Evolutionary conservation across 306 rosid species (phyloP), one percentile per base, ranked within the genome.

Genomic region (Gleditsia sinensis): DNA sequence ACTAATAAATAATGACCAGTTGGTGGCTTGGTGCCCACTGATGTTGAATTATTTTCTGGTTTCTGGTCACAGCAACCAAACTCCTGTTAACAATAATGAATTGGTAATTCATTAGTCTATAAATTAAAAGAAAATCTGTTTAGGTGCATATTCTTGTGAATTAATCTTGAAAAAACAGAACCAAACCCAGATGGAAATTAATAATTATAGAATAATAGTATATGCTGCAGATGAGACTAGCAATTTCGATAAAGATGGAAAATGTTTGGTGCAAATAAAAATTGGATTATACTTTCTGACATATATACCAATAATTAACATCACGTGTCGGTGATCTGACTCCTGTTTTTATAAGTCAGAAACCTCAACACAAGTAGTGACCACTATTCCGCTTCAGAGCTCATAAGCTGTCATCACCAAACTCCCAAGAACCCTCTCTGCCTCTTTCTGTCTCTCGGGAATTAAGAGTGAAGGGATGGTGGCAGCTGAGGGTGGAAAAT

Each of bases 271-370:
- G n/a, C n/a, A n/a, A n/a, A n/a, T n/a, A n/a, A n/a, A n/a, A n/a
- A n/a, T n/a, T n/a, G n/a, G n/a, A n/a, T n/a, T n/a, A n/a, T n/a
- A n/a, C n/a, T n/a, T n/a, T n/a, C n/a, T n/a, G n/a, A n/a, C n/a
- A 25, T 27, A 6, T 14, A 7, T 24, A 64, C 21, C 48, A 69
- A 61, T 37, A 40, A 76, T 61, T 17, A 37, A 61, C 16, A 61
- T 75, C 50, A 81, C 85, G 85, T 64, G 85, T 81, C 81, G 85
- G 85, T 76, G 85, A 14, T 46, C 65, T 36, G 71, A 27, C 16
- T 27, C 1, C 9, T 20, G 54, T 14, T 60, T 74, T 56, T 77
- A 58, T 75, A 72, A 23, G 4, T 33, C 43, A 14, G 17, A 20
- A 60, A 34, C 14, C 39, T 16, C 34, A 4, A 3, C 55, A 27